Base-by-base conservation (phyloP, 768 basidiomycete genomes). In the Mycena haematopus region DNA sequence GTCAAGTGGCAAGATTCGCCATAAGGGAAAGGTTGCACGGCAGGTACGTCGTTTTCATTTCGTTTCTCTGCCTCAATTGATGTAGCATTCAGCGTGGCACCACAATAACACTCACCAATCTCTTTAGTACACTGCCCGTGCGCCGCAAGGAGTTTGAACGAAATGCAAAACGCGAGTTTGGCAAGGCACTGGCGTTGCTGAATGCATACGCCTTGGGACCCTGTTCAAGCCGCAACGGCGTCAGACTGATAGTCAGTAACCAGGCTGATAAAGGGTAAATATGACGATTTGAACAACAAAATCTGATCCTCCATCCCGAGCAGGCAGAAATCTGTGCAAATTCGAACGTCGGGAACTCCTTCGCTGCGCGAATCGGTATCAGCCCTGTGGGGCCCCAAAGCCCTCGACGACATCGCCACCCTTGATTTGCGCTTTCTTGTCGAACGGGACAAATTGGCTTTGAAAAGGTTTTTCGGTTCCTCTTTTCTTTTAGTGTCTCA, bases 191-290 rank as follows among this genome's bases (percentile, higher is more conserved):
- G n/a, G 78, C 83, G 7, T 78, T 97, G 17, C 75, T 99, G 44
- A 86, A 89, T 49, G 94, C 92, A 0, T 99, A 99, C 74, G 96
- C 95, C 0, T 79, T 99, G 5, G 89, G 93, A 0, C 93, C 93
- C 0, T 94, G 92, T 71, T 89, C 91, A 1, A 79, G 90, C 3
- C 84, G 89, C 0, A 86, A 74, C 3, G 91, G 89, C 0, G 86
- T 96, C 17, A 82, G 94, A 35, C 73, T 99, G 11, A 82, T 84
- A 0, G 93, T 92, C 1, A 87, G 77, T 65, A 95, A 92, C 67
- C 85, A 84, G 50, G 73, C 76, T 11, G 84, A 86, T 60, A 86
- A 84, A 71, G 93, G 93, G 93, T 94, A 67, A 52, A 87, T n/a
- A 76, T 56, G 29, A 31, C 29, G 6, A 45, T n/a, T 17, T n/a